Evolutionary conservation across 1,139 yeast genomes (phyloP), one percentile per base, ranked within the genome.

Genomic region (Lodderomyces jiufengensis): DNA sequence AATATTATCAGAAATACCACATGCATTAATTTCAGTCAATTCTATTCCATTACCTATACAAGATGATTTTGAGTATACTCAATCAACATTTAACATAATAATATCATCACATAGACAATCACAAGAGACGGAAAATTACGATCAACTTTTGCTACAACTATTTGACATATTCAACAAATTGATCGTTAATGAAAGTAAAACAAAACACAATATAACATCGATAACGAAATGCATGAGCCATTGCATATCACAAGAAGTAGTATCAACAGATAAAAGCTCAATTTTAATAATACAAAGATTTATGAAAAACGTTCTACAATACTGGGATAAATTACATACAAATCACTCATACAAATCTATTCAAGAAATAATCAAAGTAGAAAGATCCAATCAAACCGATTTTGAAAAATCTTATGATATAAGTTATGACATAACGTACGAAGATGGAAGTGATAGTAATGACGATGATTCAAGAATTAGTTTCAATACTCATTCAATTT

Each of bases 161-260:
- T 57, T 73, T 33, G 68, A 68, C 20, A 51, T 75, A 20, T 63
- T 73, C 39, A 42, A 56, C 13, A 54, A 59, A 8, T 53, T 75
- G 14, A 44, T 72, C 10, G 42, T 49, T 6, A 54, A 59, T 33
- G 30, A 50, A 3, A 49, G 52, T 2, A 40, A 45, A 0, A 76
- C 84, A 2, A 66, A 63, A 40, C 81, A 78, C 45, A 68, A 66
- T 6, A 46, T 70, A 6, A 55, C 54, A 16, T 59, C 77, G 1
- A 48, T 79, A 26, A 60, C 80, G 25, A 76, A 69, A 49, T 58
- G 76, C 21, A 51, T 78, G 29, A 59, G 76, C 7, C 72, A 76
- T 33, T 67, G 79, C 21, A 46, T 79, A 26, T 73, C 80, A 40
- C 78, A 76, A 41, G 77, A 75, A 48, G 57, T 66, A 31, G 54